phyloP scores from a whole-genome alignment of 2,329 filamentous ascomycete genomes.

The Neonectria coccinea region DNA sequence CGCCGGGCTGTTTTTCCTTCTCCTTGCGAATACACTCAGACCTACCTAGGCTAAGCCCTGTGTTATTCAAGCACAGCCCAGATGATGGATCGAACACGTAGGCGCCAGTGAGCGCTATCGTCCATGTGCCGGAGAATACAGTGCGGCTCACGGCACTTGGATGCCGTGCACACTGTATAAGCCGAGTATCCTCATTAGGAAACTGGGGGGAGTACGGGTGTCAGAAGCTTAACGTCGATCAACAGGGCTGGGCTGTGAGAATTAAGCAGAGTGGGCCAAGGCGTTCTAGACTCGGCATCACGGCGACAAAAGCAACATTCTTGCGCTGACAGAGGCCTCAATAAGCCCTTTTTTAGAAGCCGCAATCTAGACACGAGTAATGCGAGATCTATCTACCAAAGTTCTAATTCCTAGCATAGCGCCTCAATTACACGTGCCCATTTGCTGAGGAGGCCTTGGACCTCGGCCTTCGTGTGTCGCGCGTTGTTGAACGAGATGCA shows the following conservation, averaged over 20 bases:
- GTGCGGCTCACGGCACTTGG: not conserved
- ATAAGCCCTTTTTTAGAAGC: no score
- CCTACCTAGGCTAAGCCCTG: not conserved
- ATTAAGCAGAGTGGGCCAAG: no score
- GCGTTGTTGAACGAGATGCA: constrained; percentile 18
- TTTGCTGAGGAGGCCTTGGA: not conserved
- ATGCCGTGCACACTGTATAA: not conserved
- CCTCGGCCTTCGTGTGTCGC: constrained; percentile 8
- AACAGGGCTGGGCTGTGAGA: no score
- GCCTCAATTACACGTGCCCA: constrained; percentile 6
- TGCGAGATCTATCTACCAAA: no score
- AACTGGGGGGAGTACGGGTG: not conserved
- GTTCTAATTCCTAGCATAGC: not conserved
- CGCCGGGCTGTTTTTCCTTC: not conserved
- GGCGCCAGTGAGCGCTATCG: not conserved
- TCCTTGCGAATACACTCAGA: not conserved
- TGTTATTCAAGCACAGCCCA: not conserved
- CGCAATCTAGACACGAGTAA: no score
- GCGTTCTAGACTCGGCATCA: no score
- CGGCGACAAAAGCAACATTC: no score
- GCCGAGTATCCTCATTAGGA: not conserved
- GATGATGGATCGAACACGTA: not conserved
- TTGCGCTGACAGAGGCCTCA: no score
- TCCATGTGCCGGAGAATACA: not conserved
- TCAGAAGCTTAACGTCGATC: not conserved